These are phyloP conservation scores for Rhynchospora breviuscula DNA, from an alignment of 176 grass and related monocot species.

Conservation along the genomic window DNA sequence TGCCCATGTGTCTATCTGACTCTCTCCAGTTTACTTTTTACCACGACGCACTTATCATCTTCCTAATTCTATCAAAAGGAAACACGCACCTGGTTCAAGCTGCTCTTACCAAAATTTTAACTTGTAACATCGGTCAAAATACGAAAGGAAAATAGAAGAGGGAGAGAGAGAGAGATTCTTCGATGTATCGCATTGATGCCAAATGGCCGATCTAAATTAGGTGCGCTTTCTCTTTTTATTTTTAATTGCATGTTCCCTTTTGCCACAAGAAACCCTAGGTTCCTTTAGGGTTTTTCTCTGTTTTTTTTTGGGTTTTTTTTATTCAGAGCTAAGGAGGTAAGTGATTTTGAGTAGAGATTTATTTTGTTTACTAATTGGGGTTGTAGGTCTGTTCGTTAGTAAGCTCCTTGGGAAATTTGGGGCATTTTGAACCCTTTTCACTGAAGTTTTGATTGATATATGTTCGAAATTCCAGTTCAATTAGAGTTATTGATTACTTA, in stretches of 20 bases:
- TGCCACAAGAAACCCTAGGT: conserved; percentile 17
- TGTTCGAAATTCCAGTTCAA: not conserved
- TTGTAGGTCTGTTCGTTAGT: not conserved
- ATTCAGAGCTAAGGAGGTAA: not conserved
- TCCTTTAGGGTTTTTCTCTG: not conserved
- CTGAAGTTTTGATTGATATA: not conserved
- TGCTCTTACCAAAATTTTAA: not conserved
- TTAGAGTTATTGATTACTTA: not conserved
- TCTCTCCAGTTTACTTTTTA: not conserved
- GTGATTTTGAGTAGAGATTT: not conserved
- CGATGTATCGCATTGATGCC: not conserved
- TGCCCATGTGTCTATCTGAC: not conserved
- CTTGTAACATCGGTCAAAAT: not conserved
- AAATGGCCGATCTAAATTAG: conserved; percentile 14
- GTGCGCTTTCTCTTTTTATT: conserved; percentile 16
- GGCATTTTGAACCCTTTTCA: not conserved
- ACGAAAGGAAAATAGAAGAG: not conserved
- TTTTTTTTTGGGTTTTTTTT: not conserved
- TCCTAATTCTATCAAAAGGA: not conserved
- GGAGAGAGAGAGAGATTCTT: not conserved
- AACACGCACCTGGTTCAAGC: not conserved
- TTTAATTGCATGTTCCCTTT: not conserved
- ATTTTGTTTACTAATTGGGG: not conserved
- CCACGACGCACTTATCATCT: not conserved
- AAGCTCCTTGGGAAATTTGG: not conserved